Evolutionary conservation across 2,329 filamentous ascomycete species (phyloP), one percentile per base, ranked within the genome.

Genomic region (Calonectria honghensis): DNA sequence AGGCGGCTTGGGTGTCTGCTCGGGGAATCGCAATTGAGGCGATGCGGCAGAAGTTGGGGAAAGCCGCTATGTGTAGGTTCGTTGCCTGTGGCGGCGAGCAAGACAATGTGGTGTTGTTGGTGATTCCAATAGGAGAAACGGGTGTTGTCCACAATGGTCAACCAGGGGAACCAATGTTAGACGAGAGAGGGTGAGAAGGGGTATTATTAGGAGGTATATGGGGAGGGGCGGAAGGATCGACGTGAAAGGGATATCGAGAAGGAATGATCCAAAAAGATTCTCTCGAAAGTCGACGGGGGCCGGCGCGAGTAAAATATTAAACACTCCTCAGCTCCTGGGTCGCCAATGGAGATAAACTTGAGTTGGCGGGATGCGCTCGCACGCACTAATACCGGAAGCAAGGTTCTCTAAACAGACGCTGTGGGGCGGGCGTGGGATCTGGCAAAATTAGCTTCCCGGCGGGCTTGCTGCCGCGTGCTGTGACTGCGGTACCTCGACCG

Each of bases 151-250:
- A 39, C n/a, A 63, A 7, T 41, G 35, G 37, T 18, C n/a, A 41
- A 48, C 20, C 13, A 41, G 13, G n/a, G 14, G n/a, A 61, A 18
- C 45, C 59, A 50, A 59, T 51, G 39, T 18, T 14, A 50, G 54
- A 65, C 45, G 50, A 48, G 51, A 45, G 39, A 69, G 37, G 57
- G 14, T 35, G 20, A 6, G 31, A 63, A 63, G 41, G 61, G 29
- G 63, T 61, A 64, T 18, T 20, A 72, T 68, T 32, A 67, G 37
- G 73, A 80, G 70, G 73, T 73, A 78, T 37, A 39, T 61, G 37
- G 32, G 39, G 71, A 63, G 39, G 75, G 74, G 70, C 61, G 70
- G 70, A 81, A 80, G 75, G 78, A 80, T 78, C 67, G 79, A 80
- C 79, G 35, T 68, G 64, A 71, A 68, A 63, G 71, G 72, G 65